Base-by-base conservation (phyloP, 306 rosid genomes). In the Quercus cerris region DNA sequence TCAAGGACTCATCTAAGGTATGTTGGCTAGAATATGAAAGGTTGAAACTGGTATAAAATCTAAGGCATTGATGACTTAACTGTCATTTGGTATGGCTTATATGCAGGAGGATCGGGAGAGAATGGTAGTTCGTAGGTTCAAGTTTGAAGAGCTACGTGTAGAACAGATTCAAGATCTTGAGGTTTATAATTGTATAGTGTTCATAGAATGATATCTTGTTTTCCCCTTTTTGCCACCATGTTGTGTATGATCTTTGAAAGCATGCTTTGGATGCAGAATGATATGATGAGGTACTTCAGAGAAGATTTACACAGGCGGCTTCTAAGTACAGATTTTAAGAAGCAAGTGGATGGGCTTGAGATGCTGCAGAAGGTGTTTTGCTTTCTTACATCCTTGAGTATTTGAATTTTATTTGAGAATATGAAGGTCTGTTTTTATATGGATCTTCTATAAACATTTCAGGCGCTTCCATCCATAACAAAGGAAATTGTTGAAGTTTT, bases 81-180 rank as follows among this genome's bases (percentile, higher is more conserved):
- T 30, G 17, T 20, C 38, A 56, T 56, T 63, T 77, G 68, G 58
- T 70, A 78, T 83, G 63, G 25, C 8, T 81, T 71, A 71, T 84
- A 46, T 86, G 87, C 89, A 96, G 99, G 97, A 88, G 77, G 99
- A 96, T 62, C 92, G 99, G 83, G 98, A 96, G 86, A 89, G 97
- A 89, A 72, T 87, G 76, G 91, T 96, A 77, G 92, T 90, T 77
- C 89, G 94, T 20, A 92, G 92, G 86, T 89, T 88, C 76, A 96
- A 96, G 92, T 96, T 96, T 87, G 99, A 96, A 84, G 99, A 93
- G 77, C 97, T 88, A 27, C 94, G 99, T 22, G 56, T 86, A 55
- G 99, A 96, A 84, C 98, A 96, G 88, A 96, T 93, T 87, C 99
- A 96, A 88, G 99, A 93, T 81, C 97, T 96, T 44, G 99, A 96